These are phyloP conservation scores for Citrus inodora DNA, from an alignment of 345 rosid genomes.

Conservation along the genomic window DNA sequence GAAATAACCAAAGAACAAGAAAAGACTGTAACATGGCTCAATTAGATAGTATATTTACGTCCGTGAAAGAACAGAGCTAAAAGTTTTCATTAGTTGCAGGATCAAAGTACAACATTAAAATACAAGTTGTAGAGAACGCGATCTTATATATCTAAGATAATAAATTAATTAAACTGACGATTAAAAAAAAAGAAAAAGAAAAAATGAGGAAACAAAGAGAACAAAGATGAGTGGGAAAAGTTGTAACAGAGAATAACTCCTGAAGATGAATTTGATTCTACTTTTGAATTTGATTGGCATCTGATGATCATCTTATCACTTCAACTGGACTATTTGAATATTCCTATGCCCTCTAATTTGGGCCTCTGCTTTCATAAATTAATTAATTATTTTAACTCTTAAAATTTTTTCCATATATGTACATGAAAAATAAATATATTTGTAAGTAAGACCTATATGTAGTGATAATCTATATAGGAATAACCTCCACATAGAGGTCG, in stretches of 20 bases:
- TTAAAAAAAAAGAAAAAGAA: background rate
- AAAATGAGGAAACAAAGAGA: background rate
- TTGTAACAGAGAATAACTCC: background rate
- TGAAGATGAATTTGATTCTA: background rate
- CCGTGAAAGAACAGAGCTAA: no score
- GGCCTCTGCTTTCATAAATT: background rate
- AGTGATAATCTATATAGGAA: no score
- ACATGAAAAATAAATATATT: background rate
- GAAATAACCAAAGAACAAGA: no score
- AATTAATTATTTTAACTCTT: background rate
- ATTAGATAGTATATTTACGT: no score
- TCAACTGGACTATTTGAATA: background rate
- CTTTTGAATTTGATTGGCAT: background rate
- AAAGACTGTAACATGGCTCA: no score
- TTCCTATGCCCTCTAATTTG: background rate
- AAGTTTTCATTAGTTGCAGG: no score
- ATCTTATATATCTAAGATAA: background rate
- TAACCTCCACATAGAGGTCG: no score
- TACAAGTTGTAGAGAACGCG: no score
- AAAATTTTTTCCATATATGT: slow-evolving; percentile 30
- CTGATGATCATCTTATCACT: background rate
- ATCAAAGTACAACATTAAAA: no score
- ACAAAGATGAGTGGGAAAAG: background rate
- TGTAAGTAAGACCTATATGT: no score
- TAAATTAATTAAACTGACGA: background rate